These are phyloP conservation scores for Penicillium sp. DNA, from an alignment of 2,329 filamentous ascomycete genomes.

Conservation along the genomic window DNA sequence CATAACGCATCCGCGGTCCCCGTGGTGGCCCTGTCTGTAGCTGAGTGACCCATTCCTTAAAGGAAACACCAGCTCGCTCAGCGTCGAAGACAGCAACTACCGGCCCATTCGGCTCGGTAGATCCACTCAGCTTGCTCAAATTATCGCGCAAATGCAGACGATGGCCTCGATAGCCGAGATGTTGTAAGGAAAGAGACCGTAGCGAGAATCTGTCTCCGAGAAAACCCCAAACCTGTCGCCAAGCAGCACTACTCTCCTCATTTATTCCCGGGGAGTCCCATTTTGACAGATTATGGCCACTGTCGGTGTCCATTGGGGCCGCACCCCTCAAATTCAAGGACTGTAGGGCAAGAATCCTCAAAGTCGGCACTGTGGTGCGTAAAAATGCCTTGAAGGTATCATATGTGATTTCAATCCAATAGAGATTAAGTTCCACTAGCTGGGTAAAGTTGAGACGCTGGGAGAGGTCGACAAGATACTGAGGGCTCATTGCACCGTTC, in stretches of 20 bases:
- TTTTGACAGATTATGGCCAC: not conserved
- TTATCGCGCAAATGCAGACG: not conserved
- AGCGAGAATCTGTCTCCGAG: not conserved
- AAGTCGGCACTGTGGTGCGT: not conserved
- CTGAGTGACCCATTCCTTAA: not conserved
- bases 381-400: not conserved
- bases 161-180: not conserved
- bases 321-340: not conserved
- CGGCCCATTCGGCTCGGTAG: not conserved
- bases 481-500: not conserved
- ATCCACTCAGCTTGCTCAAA: not conserved
- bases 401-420: not conserved
- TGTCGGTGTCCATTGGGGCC: not conserved
- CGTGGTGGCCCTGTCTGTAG: not conserved
- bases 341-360: not conserved
- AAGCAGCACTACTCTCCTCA: not conserved
- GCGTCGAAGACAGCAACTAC: not conserved
- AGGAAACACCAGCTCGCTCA: not conserved
- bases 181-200: not conserved
- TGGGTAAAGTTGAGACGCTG: constrained; percentile 1
- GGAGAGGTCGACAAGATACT: not conserved
- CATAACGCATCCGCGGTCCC: not conserved
- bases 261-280: not conserved
- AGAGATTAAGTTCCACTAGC: not conserved
- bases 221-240: constrained; percentile 1